phyloP scores from a whole-genome alignment of 345 rosid species.

The Bruguiera sexangula region DNA sequence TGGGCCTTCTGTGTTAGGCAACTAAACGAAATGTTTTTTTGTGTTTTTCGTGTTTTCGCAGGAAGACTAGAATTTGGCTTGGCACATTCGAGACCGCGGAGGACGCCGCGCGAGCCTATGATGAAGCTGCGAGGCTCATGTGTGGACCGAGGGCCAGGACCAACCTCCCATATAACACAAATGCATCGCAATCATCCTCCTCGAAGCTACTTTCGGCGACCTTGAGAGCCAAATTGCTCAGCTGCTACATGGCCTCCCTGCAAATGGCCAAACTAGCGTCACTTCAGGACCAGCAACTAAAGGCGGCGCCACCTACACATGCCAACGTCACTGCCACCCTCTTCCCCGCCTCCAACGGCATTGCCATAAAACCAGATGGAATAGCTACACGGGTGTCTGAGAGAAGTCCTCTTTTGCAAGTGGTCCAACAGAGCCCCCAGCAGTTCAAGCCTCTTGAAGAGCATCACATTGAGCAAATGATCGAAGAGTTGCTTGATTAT shows the following conservation, averaged over 20 bases:
- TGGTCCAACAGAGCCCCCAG: slow-evolving; percentile 18
- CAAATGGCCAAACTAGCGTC: slow-evolving; percentile 66
- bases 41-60: slow-evolving; percentile 19
- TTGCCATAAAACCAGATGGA: slow-evolving; percentile 24
- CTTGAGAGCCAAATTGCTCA: slow-evolving; percentile 80
- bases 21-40: slow-evolving; percentile 14
- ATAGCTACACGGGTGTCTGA: slow-evolving; percentile 19
- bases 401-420: slow-evolving; percentile 28
- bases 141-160: slow-evolving; percentile 93
- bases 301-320: slow-evolving; percentile 22
- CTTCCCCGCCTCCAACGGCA: slow-evolving; percentile 15
- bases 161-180: slow-evolving; percentile 81
- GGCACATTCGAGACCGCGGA: slow-evolving; percentile 98
- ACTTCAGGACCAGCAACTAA: slow-evolving; percentile 24
- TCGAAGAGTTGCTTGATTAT: slow-evolving; percentile 75
- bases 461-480: slow-evolving; percentile 92
- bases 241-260: slow-evolving; percentile 94
- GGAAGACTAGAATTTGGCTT: slow-evolving; percentile 96
- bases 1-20: background rate
- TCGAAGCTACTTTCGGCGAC: slow-evolving; percentile 90
- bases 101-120: slow-evolving; percentile 93
- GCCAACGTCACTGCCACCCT: background rate
- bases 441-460: slow-evolving; percentile 68
- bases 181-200: slow-evolving; percentile 56
- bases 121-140: slow-evolving; percentile 98